Conservation (phyloP, 257 asterid species). For the Cynanchum wilfordii region DNA sequence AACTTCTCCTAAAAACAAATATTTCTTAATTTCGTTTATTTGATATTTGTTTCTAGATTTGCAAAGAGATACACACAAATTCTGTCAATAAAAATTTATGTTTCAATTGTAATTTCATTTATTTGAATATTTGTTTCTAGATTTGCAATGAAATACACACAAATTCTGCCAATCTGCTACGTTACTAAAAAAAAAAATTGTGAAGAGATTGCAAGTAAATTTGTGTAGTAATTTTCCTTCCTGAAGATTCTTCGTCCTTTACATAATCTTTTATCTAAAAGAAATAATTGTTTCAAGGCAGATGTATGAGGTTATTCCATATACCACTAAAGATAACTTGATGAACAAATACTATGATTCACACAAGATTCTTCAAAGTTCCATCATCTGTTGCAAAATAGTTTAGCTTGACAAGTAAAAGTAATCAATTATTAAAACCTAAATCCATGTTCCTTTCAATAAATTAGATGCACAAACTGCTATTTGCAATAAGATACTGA, state of each 20-base stretch:
- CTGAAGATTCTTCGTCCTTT: background rate
- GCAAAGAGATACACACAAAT: background rate
- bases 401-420: background rate
- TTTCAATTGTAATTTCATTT: too few relatives aligned
- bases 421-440: background rate
- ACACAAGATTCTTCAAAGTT: background rate
- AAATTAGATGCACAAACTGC: background rate
- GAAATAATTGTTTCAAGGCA: background rate
- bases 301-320: background rate
- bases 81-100: background rate
- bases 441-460: background rate
- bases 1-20: background rate
- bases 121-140: background rate
- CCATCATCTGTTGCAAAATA: background rate
- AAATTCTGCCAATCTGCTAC: background rate
- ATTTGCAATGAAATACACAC: background rate
- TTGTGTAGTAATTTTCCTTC: background rate
- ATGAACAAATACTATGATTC: constrained; percentile 1
- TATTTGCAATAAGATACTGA: background rate
- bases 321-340: background rate
- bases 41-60: background rate
- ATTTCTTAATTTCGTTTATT: background rate
- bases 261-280: background rate
- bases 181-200: background rate
- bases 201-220: background rate